Base-by-base conservation (phyloP, 805 yeast genomes). In the Wickerhamomyces hampshirensis region DNA sequence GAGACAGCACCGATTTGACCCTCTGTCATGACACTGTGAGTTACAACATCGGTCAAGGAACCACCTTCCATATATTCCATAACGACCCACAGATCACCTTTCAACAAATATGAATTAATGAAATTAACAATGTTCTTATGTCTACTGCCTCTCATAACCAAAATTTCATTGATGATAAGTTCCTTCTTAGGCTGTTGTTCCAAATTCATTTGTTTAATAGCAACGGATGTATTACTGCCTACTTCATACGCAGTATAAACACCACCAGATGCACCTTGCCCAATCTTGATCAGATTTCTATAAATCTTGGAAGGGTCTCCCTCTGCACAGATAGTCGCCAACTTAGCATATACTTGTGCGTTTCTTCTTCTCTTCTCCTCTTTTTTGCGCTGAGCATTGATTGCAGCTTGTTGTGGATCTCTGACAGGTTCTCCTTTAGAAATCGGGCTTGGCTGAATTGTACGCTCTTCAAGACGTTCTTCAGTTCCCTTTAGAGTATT, bases 21-120 rank as follows among this genome's bases (percentile, higher is more conserved):
- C 53, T 93, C 98, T 2, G 94, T 77, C 83, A 93, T 78, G 35
- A 81, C 82, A 40, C 75, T 73, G 57, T 89, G 89, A 0, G 95
- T 86, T 13, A 93, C 95, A 23, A 93, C 91, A 62, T 93, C 98
- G 0, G 98, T 91, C 48, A 93, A 68, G 0, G 95, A 82, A 3
- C 98, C 98, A 43, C 98, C 98, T 59, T 93, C 97, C 98, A 93
- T 93, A 57, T 86, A 93, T 62, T 93, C 98, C 98, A 93, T 93
- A 15, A 93, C 79, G 8, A 93, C 98, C 98, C 98, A 93, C 37
- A 93, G 68, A 48, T 83, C 88, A 30, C 84, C 85, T 40, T 75
- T 78, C 38, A 84, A 63, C 35, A 84, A 58, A 58, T 80, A 93
- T 0, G 96, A 79, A 54, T 91, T 95, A 42, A 91, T 77, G 57